These are phyloP conservation scores for Sugiyamaella valdiviana DNA, from an alignment of 805 yeast species.

Conservation along the genomic window DNA sequence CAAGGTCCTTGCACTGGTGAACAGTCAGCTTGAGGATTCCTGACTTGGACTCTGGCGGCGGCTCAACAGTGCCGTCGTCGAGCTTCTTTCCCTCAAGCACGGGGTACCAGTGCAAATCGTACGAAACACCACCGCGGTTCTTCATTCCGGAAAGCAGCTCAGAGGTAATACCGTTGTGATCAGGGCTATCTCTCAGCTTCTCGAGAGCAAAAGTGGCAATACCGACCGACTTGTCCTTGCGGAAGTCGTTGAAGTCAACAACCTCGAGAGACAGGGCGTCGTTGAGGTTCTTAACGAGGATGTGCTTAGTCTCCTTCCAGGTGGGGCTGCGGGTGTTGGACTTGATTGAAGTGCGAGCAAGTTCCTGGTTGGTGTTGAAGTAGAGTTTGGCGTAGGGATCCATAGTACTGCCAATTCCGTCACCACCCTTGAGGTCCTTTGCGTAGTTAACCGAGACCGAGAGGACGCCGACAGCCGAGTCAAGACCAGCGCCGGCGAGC, in stretches of 20 bases:
- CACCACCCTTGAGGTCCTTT: conserved; percentile 59
- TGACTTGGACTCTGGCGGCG: conserved; percentile 89
- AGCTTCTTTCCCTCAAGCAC: conserved; percentile 46
- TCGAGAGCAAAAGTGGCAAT: conserved; percentile 67
- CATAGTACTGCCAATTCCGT: conserved; percentile 65
- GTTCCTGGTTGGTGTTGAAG: conserved; percentile 44
- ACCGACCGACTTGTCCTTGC: conserved; percentile 77
- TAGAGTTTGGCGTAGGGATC: conserved; percentile 85
- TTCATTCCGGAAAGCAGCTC: conserved; percentile 75
- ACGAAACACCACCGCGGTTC: conserved; percentile 67
- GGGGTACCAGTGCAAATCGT: conserved; percentile 71
- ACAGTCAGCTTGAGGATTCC: conserved; percentile 77
- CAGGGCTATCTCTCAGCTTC: conserved; percentile 45
- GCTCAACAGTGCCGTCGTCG: conserved; percentile 76
- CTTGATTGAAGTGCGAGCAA: conserved; percentile 65
- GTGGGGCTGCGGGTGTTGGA: conserved; percentile 63
- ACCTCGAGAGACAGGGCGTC: conserved; percentile 74
- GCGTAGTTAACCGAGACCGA: conserved; percentile 65
- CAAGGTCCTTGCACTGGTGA: conserved; percentile 52
- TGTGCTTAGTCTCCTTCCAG: conserved; percentile 74
- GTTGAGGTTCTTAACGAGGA: conserved; percentile 66
- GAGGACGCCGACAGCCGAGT: conserved; percentile 82
- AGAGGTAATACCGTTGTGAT: conserved; percentile 42
- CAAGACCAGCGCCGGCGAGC: conserved; percentile 71
- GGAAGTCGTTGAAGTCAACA: conserved; percentile 70